A percentile compares a stretch with the other conserved stretches of the same genome.
Conservation (phyloP, 176 grass and related monocot genomes). For the Stipa capillata region DNA sequence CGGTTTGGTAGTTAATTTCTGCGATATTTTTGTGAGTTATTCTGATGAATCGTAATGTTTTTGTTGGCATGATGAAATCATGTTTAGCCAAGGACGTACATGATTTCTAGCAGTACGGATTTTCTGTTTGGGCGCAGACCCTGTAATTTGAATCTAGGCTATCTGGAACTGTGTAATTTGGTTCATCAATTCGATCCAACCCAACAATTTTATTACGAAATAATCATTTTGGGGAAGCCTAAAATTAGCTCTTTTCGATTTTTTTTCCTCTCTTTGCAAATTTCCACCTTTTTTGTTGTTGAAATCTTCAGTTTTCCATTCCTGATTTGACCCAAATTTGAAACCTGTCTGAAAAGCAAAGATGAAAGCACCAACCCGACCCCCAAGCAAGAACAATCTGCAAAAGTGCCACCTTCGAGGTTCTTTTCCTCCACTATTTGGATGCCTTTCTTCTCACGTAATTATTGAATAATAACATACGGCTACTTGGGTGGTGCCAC, state of each 20-base stretch:
- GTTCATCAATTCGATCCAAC: neutral
- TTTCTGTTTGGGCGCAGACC: neutral
- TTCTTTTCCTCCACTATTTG: slow-evolving; percentile 28
- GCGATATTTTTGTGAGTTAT: neutral
- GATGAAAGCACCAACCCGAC: slow-evolving; percentile 12
- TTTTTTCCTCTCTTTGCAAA: neutral
- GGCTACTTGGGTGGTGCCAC: slow-evolving; percentile 7
- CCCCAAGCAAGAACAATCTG: slow-evolving; percentile 5
- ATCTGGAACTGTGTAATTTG: neutral
- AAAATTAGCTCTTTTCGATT: neutral
- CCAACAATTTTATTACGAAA: neutral
- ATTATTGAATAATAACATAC: neutral
- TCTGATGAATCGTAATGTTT: neutral
- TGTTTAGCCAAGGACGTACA: neutral
- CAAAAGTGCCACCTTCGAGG: slow-evolving; percentile 10
- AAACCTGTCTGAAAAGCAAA: slow-evolving; percentile 23
- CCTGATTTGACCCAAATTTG: neutral
- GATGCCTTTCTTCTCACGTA: neutral
- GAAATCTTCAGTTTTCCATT: neutral
- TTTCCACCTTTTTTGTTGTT: neutral
- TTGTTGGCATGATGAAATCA: neutral
- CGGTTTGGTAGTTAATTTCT: neutral
- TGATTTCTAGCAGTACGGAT: neutral
- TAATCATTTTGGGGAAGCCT: neutral
- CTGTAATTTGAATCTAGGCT: neutral